Evolutionary conservation across 148 eudicot species (phyloP), one percentile per base, ranked within the genome.

Genomic region (Chenopodium album): DNA sequence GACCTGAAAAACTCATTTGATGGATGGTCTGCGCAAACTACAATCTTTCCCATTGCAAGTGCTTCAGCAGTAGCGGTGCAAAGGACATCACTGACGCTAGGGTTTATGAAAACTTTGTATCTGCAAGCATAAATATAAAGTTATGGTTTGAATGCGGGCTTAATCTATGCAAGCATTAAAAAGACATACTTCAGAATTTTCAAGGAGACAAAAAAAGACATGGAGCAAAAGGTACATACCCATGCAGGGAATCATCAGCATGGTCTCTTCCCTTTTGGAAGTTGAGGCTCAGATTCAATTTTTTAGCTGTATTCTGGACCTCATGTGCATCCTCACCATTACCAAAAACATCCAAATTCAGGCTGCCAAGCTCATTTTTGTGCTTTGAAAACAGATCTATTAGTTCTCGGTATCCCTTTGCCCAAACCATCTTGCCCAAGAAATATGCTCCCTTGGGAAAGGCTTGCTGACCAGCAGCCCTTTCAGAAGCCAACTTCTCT

Each of bases 371-470:
- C 76, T 94, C 99, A 29, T 74, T 87, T 80, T 91, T 91, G 80
- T 92, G 95, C 90, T 91, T 94, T 20, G 98, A 90, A 73, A 96
- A 84, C 86, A 96, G 85, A 86, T 94, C 99, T 84, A 96, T 88
- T 65, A 96, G 78, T 83, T 96, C 99, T 82, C 82, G 84, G 69
- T 94, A 96, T 80, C 99, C 99, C 86, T 96, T 96, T 41, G 99
- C 99, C 99, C 99, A 96, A n/a, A 96, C 99, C 99, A 96, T 91
- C 89, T 96, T 96, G 23, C 99, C 99, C 77, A 96, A 85, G 84
- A 96, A 96, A 89, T 96, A 96, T 73, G 99, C 99, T 84, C 99
- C 99, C 83, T 96, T 92, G 26, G 98, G 91, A 81, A 94, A 96
- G 78, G 91, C 85, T 83, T 87, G 88, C 81, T 96, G 87, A 56